Conservation (phyloP, 1,284 basidiomycete species). For the Spongispora temasekensis region DNA sequence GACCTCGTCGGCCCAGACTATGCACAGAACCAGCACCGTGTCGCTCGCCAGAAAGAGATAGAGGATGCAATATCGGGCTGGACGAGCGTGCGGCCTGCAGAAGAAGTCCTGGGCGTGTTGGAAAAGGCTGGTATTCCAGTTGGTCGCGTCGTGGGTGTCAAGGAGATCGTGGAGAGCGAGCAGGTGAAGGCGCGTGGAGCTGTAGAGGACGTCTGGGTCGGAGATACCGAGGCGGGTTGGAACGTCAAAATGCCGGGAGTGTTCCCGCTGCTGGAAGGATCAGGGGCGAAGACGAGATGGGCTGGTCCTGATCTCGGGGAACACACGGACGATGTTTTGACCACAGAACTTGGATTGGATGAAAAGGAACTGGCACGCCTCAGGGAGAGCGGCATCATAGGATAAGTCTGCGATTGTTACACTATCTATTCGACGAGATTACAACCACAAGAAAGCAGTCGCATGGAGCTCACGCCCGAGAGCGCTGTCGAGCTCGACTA, state of each 20-base stretch:
- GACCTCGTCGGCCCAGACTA: conserved; percentile 60
- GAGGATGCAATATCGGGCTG: conserved; percentile 61
- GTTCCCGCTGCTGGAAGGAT: conserved; percentile 60
- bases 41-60: conserved; percentile 57
- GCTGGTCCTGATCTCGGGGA: conserved; percentile 66
- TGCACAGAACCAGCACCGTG: conserved; percentile 63
- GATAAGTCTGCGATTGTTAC: conserved; percentile 9
- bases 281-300: conserved; percentile 58
- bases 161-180: conserved; percentile 59
- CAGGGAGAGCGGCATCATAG: conserved; percentile 50
- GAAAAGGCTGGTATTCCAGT: conserved; percentile 55
- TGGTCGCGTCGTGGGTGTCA: conserved; percentile 60
- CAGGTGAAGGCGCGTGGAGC: conserved; percentile 57
- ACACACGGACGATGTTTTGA: conserved; percentile 63
- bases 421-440: not conserved
- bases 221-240: conserved; percentile 48
- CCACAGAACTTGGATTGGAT: conserved; percentile 49
- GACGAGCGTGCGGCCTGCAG: conserved; percentile 49
- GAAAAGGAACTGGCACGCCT: conserved; percentile 45
- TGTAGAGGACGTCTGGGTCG: conserved; percentile 60
- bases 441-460: conserved; percentile 52
- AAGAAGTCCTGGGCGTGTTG: conserved; percentile 47
- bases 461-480: conserved; percentile 31
- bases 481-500: conserved; percentile 42
- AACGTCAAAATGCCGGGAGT: conserved; percentile 65